A percentile compares a stretch with the other conserved stretches of the same genome.
These are phyloP conservation scores for Pythium oligandrum DNA, from an alignment of 352 stramenopile species.

Conservation along the genomic window DNA sequence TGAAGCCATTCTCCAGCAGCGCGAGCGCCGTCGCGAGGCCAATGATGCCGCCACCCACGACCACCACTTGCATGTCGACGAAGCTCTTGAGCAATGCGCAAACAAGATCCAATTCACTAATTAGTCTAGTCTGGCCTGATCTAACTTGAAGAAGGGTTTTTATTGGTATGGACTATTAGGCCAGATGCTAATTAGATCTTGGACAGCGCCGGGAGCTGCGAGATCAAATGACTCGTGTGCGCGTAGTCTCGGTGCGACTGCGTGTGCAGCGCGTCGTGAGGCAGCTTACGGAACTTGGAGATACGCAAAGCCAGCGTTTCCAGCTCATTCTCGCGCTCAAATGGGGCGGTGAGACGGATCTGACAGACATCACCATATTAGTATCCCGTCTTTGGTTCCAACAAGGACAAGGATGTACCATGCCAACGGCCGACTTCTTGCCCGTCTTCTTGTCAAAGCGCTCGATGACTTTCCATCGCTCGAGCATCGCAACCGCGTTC, in stretches of 20 bases:
- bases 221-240: constrained; percentile 56
- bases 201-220: constrained; percentile 59
- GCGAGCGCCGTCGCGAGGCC: constrained; percentile 60
- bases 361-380: constrained; percentile 3
- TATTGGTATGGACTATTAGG: constrained; percentile 7
- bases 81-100: not conserved
- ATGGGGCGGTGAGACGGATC: constrained; percentile 35
- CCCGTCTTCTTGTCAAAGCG: constrained; percentile 16
- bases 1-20: constrained; percentile 50
- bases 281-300: constrained; percentile 73
- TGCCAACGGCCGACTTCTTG: not conserved
- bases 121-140: not conserved
- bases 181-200: constrained; percentile 38
- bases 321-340: constrained; percentile 50
- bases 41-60: constrained; percentile 65
- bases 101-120: too few species aligned
- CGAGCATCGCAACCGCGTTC: constrained; percentile 64
- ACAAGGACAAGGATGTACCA: constrained; percentile 6
- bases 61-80: constrained; percentile 25
- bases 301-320: constrained; percentile 57
- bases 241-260: constrained; percentile 2
- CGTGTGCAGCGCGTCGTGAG: constrained; percentile 15
- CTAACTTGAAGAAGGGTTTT: constrained; percentile 1
- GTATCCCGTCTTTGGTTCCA: not conserved
- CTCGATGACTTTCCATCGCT: constrained; percentile 63